These are phyloP conservation scores for Rachicladosporium sp. DNA, from an alignment of 2,329 filamentous ascomycete genomes.

Conservation along the genomic window DNA sequence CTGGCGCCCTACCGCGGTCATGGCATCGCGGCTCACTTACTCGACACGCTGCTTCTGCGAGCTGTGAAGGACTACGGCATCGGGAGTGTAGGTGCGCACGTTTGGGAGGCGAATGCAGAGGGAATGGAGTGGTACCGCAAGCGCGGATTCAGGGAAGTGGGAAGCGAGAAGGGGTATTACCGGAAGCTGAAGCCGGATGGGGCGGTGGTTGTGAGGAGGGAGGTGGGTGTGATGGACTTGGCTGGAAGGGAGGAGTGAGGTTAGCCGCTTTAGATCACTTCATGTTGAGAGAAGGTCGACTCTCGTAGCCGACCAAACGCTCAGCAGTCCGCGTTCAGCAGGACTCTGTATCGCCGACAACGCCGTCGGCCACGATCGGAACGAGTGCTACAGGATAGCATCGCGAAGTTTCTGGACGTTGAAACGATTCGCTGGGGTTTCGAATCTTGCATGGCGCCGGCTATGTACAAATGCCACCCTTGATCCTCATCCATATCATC, in stretches of 20 bases:
- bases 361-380: too few species aligned
- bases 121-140: conserved; percentile 49
- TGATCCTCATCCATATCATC: too few species aligned
- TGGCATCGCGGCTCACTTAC: conserved; percentile 46
- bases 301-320: too few species aligned
- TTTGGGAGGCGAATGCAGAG: conserved; percentile 51
- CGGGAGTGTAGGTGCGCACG: conserved; percentile 45
- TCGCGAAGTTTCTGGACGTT: too few species aligned
- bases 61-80: conserved; percentile 38
- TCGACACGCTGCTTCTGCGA: conserved; percentile 26
- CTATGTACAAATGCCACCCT: too few species aligned
- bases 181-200: conserved; percentile 43
- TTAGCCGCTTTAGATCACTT: too few species aligned
- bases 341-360: too few species aligned
- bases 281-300: too few species aligned
- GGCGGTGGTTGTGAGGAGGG: conserved; percentile 39
- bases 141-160: conserved; percentile 43
- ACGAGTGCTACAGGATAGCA: too few species aligned
- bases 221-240: conserved; percentile 22
- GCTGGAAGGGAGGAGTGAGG: background rate
- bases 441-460: too few species aligned
- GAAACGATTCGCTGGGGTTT: too few species aligned
- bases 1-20: conserved; percentile 47
- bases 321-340: too few species aligned
- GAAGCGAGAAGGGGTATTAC: conserved; percentile 46